phyloP scores from a whole-genome alignment of 106 monocot genomes.

The Dactylorhiza incarnata region DNA sequence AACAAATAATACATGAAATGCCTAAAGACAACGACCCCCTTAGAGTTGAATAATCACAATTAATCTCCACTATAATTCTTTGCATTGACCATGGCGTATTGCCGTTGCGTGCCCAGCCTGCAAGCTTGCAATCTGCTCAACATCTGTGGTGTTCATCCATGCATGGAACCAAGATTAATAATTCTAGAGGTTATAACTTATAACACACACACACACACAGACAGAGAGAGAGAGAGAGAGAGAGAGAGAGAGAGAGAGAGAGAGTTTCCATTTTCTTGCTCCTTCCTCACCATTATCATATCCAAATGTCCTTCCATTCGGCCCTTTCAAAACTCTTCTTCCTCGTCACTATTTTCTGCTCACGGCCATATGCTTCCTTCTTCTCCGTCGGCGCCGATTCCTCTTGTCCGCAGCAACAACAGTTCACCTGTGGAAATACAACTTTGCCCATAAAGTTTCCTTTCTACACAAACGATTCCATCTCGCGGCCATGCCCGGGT shows the following conservation, averaged over 20 bases:
- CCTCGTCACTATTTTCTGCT: neutral
- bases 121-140: neutral
- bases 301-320: neutral
- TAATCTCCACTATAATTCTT: neutral
- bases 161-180: neutral
- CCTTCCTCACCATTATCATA: neutral
- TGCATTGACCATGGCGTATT: neutral
- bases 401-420: neutral
- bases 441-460: constrained; percentile 3
- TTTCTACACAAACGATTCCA: constrained; percentile 4
- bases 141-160: neutral
- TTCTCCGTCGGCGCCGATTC: neutral
- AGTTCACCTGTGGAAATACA: neutral
- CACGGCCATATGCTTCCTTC: neutral
- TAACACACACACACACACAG: too few relatives aligned
- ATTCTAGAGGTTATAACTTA: neutral
- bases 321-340: neutral
- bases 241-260: too few relatives aligned
- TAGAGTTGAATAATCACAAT: neutral
- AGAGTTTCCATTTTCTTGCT: neutral
- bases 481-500: neutral
- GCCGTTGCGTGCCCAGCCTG: neutral
- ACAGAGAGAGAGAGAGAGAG: too few relatives aligned
- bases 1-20: neutral
- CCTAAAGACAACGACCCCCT: neutral